These are phyloP conservation scores for Davidsoniella neocaledoniae DNA, from an alignment of 2,329 filamentous ascomycete species.

Conservation along the genomic window DNA sequence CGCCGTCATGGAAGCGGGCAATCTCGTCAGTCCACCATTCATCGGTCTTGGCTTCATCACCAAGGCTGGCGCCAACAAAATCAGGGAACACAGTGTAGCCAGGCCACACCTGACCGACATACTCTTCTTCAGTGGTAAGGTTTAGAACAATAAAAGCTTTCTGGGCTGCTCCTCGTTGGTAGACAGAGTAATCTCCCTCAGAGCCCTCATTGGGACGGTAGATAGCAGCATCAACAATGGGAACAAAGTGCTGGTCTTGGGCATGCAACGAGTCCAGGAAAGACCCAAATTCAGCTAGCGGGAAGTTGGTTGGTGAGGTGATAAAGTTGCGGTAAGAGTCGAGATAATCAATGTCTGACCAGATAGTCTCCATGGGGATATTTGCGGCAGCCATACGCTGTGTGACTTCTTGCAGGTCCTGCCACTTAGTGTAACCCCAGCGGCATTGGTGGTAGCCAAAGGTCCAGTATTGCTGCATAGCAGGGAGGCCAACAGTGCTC, in stretches of 20 bases:
- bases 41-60: constrained; percentile 43
- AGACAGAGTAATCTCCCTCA: constrained; percentile 40
- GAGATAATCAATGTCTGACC: constrained; percentile 62
- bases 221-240: constrained; percentile 57
- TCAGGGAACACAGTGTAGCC: constrained; percentile 57
- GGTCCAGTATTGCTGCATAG: constrained; percentile 67
- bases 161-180: constrained; percentile 42
- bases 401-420: constrained; percentile 47
- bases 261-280: constrained; percentile 44
- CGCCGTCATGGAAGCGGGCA: constrained; percentile 33
- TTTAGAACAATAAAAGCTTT: constrained; percentile 22
- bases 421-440: constrained; percentile 62
- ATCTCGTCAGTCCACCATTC: constrained; percentile 54
- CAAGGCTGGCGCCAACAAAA: constrained; percentile 42
- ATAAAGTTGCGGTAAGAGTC: constrained; percentile 38
- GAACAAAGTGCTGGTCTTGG: constrained; percentile 49
- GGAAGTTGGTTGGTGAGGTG: constrained; percentile 33
- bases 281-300: constrained; percentile 11
- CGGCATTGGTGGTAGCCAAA: constrained; percentile 67
- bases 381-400: constrained; percentile 45
- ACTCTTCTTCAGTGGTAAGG: constrained; percentile 39
- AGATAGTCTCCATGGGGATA: constrained; percentile 60
- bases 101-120: constrained; percentile 55
- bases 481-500: constrained; percentile 51
- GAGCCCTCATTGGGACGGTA: constrained; percentile 60